Evolutionary conservation across 2,329 filamentous ascomycete species (phyloP).

Genomic region (Fusarium bulbicola): DNA sequence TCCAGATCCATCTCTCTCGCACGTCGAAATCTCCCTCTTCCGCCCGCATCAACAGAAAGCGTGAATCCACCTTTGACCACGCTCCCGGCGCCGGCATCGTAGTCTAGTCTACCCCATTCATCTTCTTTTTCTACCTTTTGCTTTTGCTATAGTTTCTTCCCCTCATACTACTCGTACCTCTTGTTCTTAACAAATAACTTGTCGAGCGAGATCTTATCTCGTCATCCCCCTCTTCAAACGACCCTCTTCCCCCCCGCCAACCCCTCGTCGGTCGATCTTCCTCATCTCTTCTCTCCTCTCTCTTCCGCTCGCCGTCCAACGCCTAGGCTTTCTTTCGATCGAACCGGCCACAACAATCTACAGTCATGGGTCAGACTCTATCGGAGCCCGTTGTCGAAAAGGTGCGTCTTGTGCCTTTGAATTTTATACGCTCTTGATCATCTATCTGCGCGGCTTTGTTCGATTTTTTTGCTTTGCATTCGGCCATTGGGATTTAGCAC

Average conservation of each 20-base stretch:
- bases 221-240: constrained; percentile 20
- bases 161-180: constrained; percentile 6
- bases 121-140: constrained; percentile 11
- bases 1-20: constrained; percentile 6
- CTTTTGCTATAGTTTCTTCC: constrained; percentile 9
- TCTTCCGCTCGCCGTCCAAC: constrained; percentile 24
- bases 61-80: constrained; percentile 35
- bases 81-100: constrained; percentile 34
- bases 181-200: neutral
- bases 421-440: constrained; percentile 1
- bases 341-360: constrained; percentile 34
- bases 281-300: constrained; percentile 23
- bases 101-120: constrained; percentile 8
- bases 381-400: constrained; percentile 99
- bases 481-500: constrained; percentile 12
- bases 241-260: constrained; percentile 26
- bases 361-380: constrained; percentile 94
- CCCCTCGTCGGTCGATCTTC: constrained; percentile 34
- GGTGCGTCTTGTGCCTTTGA: constrained; percentile 62
- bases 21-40: constrained; percentile 26
- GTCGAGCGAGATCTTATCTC: constrained; percentile 25
- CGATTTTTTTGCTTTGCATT: constrained; percentile 10
- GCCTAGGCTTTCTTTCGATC: constrained; percentile 41
- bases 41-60: constrained; percentile 20
- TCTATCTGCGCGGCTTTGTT: constrained; percentile 1